These are phyloP conservation scores for Candida andamanensis DNA, from an alignment of 805 yeast species.

Conservation along the genomic window DNA sequence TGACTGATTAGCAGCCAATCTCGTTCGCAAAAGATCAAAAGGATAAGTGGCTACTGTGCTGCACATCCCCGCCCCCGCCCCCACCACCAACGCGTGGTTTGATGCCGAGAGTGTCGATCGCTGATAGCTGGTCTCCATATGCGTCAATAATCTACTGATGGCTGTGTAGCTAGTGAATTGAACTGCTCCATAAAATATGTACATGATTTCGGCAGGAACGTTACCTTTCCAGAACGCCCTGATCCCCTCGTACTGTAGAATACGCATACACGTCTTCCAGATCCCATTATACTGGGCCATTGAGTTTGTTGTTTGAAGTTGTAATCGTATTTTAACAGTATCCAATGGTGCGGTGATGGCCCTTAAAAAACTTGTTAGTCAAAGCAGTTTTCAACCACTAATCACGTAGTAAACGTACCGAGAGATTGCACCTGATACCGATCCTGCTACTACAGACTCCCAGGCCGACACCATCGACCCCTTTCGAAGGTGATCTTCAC, in stretches of 20 bases:
- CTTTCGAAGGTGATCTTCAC: constrained; percentile 42
- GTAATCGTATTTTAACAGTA: constrained; percentile 70
- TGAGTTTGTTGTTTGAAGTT: constrained; percentile 39
- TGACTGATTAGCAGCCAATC: constrained; percentile 63
- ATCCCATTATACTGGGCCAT: constrained; percentile 20
- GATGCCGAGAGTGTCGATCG: constrained; percentile 25
- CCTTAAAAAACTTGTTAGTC: constrained; percentile 27
- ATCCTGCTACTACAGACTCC: constrained; percentile 65
- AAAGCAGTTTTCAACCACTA: neutral
- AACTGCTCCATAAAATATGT: constrained; percentile 75
- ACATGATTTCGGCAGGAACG: constrained; percentile 84
- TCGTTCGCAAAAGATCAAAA: constrained; percentile 80
- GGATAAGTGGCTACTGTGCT: constrained; percentile 82
- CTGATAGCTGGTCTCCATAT: constrained; percentile 16
- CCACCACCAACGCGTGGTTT: constrained; percentile 52
- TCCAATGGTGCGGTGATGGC: constrained; percentile 74
- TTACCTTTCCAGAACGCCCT: constrained; percentile 93
- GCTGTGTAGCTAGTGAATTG: constrained; percentile 74
- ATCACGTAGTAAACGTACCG: constrained; percentile 21
- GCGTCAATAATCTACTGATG: constrained; percentile 41
- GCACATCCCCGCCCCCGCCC: constrained; percentile 69
- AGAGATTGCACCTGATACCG: constrained; percentile 57
- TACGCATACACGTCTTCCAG: constrained; percentile 31
- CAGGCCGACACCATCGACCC: constrained; percentile 49
- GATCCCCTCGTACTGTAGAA: constrained; percentile 62